phyloP scores from a whole-genome alignment of 495 filamentous ascomycete species.

The Aspergillus bertholletiae region DNA sequence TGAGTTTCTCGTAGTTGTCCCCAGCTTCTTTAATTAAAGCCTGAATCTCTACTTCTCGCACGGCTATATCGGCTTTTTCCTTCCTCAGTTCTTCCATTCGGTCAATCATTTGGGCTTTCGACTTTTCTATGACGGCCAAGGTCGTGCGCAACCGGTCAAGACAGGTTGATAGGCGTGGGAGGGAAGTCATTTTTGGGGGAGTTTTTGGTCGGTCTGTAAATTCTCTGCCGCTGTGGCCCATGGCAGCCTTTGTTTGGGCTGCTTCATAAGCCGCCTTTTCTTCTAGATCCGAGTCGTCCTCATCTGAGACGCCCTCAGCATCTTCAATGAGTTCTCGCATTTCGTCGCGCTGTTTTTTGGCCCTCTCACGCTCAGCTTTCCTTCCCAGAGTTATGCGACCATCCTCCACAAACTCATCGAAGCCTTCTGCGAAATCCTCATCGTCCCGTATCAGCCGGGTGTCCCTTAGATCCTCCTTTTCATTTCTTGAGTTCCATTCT shows the following conservation, averaged over 20 bases:
- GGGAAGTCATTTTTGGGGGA: slow-evolving; percentile 55
- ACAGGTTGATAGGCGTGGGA: slow-evolving; percentile 50
- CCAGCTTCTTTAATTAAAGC: slow-evolving; percentile 76
- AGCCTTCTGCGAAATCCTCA: slow-evolving; percentile 92
- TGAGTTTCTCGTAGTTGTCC: slow-evolving; percentile 66
- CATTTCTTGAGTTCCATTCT: slow-evolving; percentile 40
- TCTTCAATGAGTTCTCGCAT: slow-evolving; percentile 84
- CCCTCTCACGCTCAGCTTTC: slow-evolving; percentile 75
- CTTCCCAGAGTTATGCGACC: slow-evolving; percentile 73
- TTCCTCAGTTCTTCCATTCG: slow-evolving; percentile 58
- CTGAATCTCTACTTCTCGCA: slow-evolving; percentile 78
- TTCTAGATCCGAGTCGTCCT: slow-evolving; percentile 76
- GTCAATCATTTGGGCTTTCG: slow-evolving; percentile 48
- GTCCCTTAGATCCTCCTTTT: slow-evolving; percentile 47
- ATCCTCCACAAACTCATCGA: slow-evolving; percentile 88
- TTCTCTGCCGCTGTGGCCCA: slow-evolving; percentile 57
- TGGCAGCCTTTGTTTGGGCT: slow-evolving; percentile 78
- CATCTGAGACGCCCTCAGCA: slow-evolving; percentile 63
- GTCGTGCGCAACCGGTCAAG: slow-evolving; percentile 48
- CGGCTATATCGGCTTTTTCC: slow-evolving; percentile 67
- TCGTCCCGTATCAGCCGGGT: slow-evolving; percentile 81
- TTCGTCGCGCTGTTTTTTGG: slow-evolving; percentile 60
- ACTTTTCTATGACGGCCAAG: slow-evolving; percentile 53
- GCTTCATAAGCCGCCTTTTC: slow-evolving; percentile 83
- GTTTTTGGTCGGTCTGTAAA: slow-evolving; percentile 45